Evolutionary conservation across 306 rosid genomes (phyloP), one percentile per base, ranked within the genome.

Genomic region (Dalbergia cochinchinensis): DNA sequence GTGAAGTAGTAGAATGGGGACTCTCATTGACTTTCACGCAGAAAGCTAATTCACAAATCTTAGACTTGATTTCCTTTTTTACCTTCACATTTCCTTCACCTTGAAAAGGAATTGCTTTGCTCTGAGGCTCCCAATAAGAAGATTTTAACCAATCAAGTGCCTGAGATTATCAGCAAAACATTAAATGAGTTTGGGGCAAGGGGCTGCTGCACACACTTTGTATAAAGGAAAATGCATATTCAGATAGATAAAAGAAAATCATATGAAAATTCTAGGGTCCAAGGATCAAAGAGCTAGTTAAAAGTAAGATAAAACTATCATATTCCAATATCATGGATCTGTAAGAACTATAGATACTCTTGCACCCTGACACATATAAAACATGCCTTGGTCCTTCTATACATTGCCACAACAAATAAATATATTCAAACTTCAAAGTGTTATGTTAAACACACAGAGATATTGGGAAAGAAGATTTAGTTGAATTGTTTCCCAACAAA

Each of bases 91-190:
- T 87, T 76, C 82, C 83, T 45, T 83, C 88, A 79, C 92, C 90
- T 65, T 89, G 94, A 87, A 91, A 90, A 74, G 99, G 97, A 83
- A 96, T 88, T 50, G 87, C 91, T 77, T 83, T 85, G 85, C 87
- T 88, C 82, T 96, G 99, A 84, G 98, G 98, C 57, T 89, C 97
- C 99, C 99, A 96, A 77, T 96, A 96, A 80, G 88, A 89, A 70
- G 85, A 87, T 85, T 89, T 88, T 89, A 96, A 89, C 99, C 99
- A 96, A 87, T 85, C 83, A 82, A 96, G 93, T 82, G 97, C 99
- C 99, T 96, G 86, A 75, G 83, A 83, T 55, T 78, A 80, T 74
- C 72, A 83, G 64, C 12, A 84, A 81, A 16, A 70, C 20, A 33
- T 39, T 9, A 44, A 22, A 64, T 51, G 8, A 50, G 47, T 82